Evolutionary conservation across 1,284 basidiomycete genomes (phyloP).

Genomic region (Volvariella volvacea): DNA sequence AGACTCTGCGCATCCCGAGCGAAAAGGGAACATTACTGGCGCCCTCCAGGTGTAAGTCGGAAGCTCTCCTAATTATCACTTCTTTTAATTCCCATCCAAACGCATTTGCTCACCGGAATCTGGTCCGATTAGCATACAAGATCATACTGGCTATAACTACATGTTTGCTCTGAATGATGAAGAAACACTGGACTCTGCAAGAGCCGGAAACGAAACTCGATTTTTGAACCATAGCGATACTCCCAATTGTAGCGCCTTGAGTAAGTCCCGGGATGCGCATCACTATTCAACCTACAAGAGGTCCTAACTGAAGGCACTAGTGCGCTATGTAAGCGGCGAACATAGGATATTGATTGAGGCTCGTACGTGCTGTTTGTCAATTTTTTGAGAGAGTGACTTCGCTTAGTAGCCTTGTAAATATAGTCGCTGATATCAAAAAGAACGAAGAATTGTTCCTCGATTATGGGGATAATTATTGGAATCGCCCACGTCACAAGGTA

Average conservation of each 20-base stretch:
- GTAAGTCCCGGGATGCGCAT: too few relatives aligned
- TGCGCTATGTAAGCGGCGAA: slow-evolving; percentile 31
- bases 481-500: too few relatives aligned
- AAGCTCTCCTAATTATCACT: too few relatives aligned
- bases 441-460: slow-evolving; percentile 38
- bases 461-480: slow-evolving; percentile 35
- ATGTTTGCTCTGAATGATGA: slow-evolving; percentile 30
- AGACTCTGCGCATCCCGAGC: too few relatives aligned
- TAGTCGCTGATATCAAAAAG: slow-evolving; percentile 23
- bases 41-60: too few relatives aligned
- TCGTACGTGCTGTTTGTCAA: slow-evolving; percentile 23
- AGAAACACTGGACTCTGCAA: slow-evolving; percentile 36
- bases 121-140: not conserved
- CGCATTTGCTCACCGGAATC: not conserved
- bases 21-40: too few relatives aligned
- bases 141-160: slow-evolving; percentile 36
- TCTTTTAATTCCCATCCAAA: not conserved
- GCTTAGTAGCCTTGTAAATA: slow-evolving; percentile 14
- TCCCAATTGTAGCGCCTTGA: slow-evolving; percentile 33
- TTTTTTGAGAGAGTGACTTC: too few relatives aligned
- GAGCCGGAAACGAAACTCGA: slow-evolving; percentile 45
- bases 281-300: too few relatives aligned
- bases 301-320: too few relatives aligned
- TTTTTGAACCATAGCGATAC: slow-evolving; percentile 44
- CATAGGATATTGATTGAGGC: slow-evolving; percentile 42